Evolutionary conservation across 2,329 filamentous ascomycete species (phyloP), one percentile per base, ranked within the genome.

Genomic region (Ramichloridium luteum): DNA sequence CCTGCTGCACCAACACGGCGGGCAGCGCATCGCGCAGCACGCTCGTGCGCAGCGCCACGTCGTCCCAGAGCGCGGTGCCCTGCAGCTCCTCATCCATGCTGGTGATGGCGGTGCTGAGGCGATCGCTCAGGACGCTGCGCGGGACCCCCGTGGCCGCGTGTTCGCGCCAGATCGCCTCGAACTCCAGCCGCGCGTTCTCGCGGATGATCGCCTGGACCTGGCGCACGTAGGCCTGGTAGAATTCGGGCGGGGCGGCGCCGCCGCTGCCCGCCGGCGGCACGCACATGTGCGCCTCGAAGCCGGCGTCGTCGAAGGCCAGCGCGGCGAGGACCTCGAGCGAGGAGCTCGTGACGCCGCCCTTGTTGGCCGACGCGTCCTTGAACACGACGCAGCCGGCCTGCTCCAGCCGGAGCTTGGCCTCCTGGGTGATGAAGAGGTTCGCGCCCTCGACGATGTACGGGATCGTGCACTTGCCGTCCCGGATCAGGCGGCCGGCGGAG

Each of bases 361-460:
- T 98, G 72, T 98, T 98, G 35, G 88, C 86, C 22, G 84, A 93
- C 4, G 90, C 90, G 58, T 98, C 90, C 65, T 98, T 98, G 77
- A 85, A 94, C 25, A 98, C 62, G 48, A 96, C 75, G 53, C 84
- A 92, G 38, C 90, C 90, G n/a, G 88, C 86, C 48, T 84, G 79
- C 63, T 98, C 90, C 10, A 98, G 74, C 14, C 85, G 81, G 34
- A 96, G 71, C 66, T 96, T 96, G 48, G 88, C 88, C 50, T 98
- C 90, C 60, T 98, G 90, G 1, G 90, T 94, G 61, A 98, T 92
- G 72, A 98, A 98, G 33, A 98, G 68, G 58, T 96, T 98, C 59
- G 90, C 90, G 32, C 90, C 90, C 62, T 98, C 90, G 27, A 98
- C 88, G 32, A 98, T 90, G 62, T 92, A 98, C 1, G 88, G 86